Evolutionary conservation across 176 grass and related monocot species (phyloP), one percentile per base, ranked within the genome.

Genomic region (Ensete ventricosum): DNA sequence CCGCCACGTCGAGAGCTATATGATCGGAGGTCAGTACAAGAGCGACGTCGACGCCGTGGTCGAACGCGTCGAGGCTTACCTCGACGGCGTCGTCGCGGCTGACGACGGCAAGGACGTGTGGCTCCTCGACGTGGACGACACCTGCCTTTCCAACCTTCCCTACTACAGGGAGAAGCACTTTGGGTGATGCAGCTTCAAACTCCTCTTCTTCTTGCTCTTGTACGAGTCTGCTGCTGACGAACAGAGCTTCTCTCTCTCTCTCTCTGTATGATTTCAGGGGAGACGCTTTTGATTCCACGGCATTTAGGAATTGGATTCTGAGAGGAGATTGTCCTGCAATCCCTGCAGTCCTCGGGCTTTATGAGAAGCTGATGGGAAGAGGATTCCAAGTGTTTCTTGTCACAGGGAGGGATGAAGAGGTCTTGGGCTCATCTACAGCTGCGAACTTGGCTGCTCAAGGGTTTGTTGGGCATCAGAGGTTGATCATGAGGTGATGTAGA

Each of bases 91-190:
- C 57, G 75, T 53, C 11, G 83, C 81, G 50, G 82, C 20, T 21
- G 86, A 1, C 24, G 93, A 92, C 79, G 90, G 80, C 62, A 85
- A 80, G 72, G 90, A 98, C 82, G 94, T 90, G 58, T 98, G 94
- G 94, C 69, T 98, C 53, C 55, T 98, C 43, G 94, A 98, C 75
- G 55, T 98, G 29, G 94, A 98, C 78, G 94, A 98, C 81, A 98
- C 94, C 2, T 93, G 94, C 84, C 82, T 98, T 54, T 98, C 94
- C 72, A 98, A 98, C 85, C 86, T 98, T 11, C 55, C 81, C 8
- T 89, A 93, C 85, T 98, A 93, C 75, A 29, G 85, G 25, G 76
- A 75, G 13, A 91, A 89, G 64, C 86, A 87, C 73, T 98, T 93
- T 64, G 94, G 94, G 93, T 90, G 83, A 11, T 48, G n/a, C 22